These are phyloP conservation scores for Incumbomyces delicatus DNA, from an alignment of 2,329 filamentous ascomycete species.

Conservation along the genomic window DNA sequence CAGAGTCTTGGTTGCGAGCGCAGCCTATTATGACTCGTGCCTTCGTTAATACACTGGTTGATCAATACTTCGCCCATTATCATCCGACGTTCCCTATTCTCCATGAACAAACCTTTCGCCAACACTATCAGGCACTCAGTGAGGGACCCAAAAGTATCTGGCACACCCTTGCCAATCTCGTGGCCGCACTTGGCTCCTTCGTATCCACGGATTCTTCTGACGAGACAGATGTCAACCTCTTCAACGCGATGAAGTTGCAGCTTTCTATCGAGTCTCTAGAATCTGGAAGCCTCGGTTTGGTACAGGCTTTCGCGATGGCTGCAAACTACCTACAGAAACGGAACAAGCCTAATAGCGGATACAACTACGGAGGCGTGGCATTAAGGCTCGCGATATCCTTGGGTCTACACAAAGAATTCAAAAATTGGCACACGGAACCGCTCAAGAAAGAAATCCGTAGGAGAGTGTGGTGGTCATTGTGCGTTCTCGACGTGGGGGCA, in stretches of 20 bases:
- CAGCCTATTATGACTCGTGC: conserved; percentile 11
- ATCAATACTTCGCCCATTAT: conserved; percentile 48
- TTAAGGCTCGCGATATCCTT: conserved; percentile 42
- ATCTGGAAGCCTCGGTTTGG: conserved; percentile 39
- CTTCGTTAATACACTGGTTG: conserved; percentile 12
- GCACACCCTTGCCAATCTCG: conserved; percentile 14
- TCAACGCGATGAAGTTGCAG: conserved; percentile 36
- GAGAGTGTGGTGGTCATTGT: conserved; percentile 19
- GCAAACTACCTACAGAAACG: conserved; percentile 45
- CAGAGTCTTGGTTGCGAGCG: not conserved
- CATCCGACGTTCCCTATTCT: conserved; percentile 49
- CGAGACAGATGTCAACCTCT: conserved; percentile 32
- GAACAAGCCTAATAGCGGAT: conserved; percentile 43
- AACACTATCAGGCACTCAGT: conserved; percentile 27
- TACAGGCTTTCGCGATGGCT: conserved; percentile 39
- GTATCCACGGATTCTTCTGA: conserved; percentile 11
- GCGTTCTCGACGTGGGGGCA: conserved; percentile 31
- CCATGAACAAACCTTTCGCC: conserved; percentile 37
- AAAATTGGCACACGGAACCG: conserved; percentile 36
- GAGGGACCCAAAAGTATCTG: conserved; percentile 9
- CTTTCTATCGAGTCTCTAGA: conserved; percentile 33
- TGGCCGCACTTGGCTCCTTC: conserved; percentile 15
- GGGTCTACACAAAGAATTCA: conserved; percentile 43
- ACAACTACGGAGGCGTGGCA: conserved; percentile 44
- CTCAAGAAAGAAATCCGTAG: conserved; percentile 33